Conservation (phyloP, 2,329 filamentous ascomycete species). For the Penicillium janthinellum region DNA sequence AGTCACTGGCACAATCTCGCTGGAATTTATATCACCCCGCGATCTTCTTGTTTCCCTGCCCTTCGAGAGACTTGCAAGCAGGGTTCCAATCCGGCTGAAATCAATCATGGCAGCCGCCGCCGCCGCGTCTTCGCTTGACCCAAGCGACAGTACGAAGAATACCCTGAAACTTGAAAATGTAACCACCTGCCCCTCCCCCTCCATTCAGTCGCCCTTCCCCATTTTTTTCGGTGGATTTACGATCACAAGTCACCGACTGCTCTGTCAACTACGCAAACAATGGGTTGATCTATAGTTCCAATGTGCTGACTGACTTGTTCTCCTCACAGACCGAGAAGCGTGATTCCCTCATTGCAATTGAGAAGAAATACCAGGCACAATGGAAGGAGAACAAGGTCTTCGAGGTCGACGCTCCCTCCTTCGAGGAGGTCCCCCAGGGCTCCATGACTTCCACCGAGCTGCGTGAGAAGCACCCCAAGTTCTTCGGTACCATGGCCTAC, state of each 20-base stretch:
- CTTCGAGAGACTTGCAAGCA: conserved; percentile 28
- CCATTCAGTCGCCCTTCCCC: conserved; percentile 17
- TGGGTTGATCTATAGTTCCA: conserved; percentile 10
- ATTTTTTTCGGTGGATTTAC: conserved; percentile 15
- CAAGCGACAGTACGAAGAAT: conserved; percentile 57
- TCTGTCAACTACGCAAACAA: too few species aligned
- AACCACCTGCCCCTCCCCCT: conserved; percentile 29
- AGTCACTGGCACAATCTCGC: conserved; percentile 20
- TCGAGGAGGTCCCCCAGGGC: conserved; percentile 73
- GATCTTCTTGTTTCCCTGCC: conserved; percentile 23
- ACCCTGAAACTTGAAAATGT: conserved; percentile 67
- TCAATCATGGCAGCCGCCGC: conserved; percentile 45
- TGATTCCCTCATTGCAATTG: conserved; percentile 47
- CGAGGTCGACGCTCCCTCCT: conserved; percentile 80
- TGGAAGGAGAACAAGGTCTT: conserved; percentile 80
- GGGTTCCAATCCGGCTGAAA: conserved; percentile 23
- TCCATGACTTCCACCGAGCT: conserved; percentile 73
- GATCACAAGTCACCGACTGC: background rate
- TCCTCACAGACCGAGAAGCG: conserved; percentile 33
- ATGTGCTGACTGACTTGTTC: conserved; percentile 14
- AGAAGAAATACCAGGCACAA: conserved; percentile 89
- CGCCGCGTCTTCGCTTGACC: conserved; percentile 58
- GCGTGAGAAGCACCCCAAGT: conserved; percentile 82
- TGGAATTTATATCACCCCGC: conserved; percentile 31
- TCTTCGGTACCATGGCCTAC: conserved; percentile 79